Evolutionary conservation across 2,329 filamentous ascomycete species (phyloP).

Genomic region (Nemania serpens): DNA sequence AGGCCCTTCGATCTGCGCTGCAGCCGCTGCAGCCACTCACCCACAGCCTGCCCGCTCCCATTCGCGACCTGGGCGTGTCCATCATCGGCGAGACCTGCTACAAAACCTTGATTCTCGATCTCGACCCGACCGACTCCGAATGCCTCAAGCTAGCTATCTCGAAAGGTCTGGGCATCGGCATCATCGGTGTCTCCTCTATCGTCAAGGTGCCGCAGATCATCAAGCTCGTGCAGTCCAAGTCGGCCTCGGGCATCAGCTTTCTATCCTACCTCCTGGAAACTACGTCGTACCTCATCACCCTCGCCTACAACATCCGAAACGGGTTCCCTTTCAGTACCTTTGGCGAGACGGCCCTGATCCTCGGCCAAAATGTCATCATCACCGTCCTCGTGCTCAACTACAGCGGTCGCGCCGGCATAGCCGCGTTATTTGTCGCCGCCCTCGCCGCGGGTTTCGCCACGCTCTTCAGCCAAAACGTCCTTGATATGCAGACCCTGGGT

Average conservation of each 20-base stretch:
- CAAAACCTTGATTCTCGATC: constrained; percentile 79
- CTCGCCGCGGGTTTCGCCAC: constrained; percentile 71
- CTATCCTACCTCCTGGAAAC: constrained; percentile 93
- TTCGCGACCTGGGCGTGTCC: constrained; percentile 75
- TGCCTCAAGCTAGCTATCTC: constrained; percentile 91
- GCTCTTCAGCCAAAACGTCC: constrained; percentile 68
- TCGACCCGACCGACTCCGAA: constrained; percentile 75
- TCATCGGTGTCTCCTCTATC: constrained; percentile 85
- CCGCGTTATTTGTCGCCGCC: constrained; percentile 77
- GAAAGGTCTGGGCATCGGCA: constrained; percentile 90
- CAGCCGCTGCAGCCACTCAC: constrained; percentile 70
- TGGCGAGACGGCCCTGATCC: constrained; percentile 91
- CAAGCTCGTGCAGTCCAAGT: constrained; percentile 83
- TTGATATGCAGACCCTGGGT: constrained; percentile 69
- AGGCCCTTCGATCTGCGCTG: constrained; percentile 63
- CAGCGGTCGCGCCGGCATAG: constrained; percentile 67
- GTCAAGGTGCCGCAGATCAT: constrained; percentile 98
- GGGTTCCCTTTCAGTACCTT: constrained; percentile 96
- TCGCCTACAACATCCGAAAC: constrained; percentile 91
- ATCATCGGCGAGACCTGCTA: constrained; percentile 87
- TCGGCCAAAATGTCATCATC: constrained; percentile 91
- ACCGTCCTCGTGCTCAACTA: constrained; percentile 85
- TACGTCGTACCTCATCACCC: constrained; percentile 79
- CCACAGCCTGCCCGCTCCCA: constrained; percentile 71
- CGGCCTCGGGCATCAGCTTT: constrained; percentile 83